Percentiles rank a stretch among this genome's conserved stretches.
These are phyloP conservation scores for Penicillium argentinense DNA, from an alignment of 495 filamentous ascomycete genomes.

Conservation along the genomic window DNA sequence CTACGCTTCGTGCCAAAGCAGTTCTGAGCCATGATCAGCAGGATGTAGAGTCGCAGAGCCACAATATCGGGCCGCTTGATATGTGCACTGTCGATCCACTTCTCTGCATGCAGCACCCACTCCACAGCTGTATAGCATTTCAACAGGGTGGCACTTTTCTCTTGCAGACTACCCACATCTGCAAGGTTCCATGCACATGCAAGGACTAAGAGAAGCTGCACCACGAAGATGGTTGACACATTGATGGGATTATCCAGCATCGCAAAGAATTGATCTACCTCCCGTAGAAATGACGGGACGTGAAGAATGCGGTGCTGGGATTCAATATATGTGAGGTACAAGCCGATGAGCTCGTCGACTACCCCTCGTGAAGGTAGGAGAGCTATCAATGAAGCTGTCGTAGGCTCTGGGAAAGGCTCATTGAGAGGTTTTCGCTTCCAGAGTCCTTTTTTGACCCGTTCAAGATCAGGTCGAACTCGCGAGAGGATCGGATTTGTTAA, in stretches of 20 bases:
- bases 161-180: conserved; percentile 33
- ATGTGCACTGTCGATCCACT: conserved; percentile 57
- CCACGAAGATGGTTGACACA: conserved; percentile 46
- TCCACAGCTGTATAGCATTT: conserved; percentile 52
- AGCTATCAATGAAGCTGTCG: conserved; percentile 28
- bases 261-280: conserved; percentile 53
- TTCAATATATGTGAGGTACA: conserved; percentile 59
- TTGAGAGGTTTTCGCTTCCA: conserved; percentile 38
- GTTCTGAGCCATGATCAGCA: conserved; percentile 60
- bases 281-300: conserved; percentile 53
- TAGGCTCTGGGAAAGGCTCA: conserved; percentile 32
- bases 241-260: conserved; percentile 27
- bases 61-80: conserved; percentile 56
- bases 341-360: conserved; percentile 48
- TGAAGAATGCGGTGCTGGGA: conserved; percentile 58
- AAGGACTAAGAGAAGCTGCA: conserved; percentile 64
- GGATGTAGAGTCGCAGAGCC: conserved; percentile 57
- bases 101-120: conserved; percentile 64
- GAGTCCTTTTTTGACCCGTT: conserved; percentile 33
- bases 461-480: conserved; percentile 35
- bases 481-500: conserved; percentile 39
- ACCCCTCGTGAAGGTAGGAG: conserved; percentile 43
- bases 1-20: conserved; percentile 55
- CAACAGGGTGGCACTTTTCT: conserved; percentile 50
- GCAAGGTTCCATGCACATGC: conserved; percentile 56